Evolutionary conservation across 2,329 filamentous ascomycete genomes (phyloP).

Genomic region (Colletotrichum tropicicola): DNA sequence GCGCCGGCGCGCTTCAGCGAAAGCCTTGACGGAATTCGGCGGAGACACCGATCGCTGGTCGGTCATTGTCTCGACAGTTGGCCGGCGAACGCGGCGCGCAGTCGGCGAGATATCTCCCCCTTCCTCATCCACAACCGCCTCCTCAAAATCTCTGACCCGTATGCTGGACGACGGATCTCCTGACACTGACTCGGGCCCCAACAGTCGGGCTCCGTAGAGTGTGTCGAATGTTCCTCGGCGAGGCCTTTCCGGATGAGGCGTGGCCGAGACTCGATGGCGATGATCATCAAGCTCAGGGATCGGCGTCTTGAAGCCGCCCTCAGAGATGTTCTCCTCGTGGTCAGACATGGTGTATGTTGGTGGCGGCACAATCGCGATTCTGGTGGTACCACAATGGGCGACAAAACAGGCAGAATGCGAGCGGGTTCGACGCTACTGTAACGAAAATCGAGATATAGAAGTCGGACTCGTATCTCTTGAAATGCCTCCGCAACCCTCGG

Average conservation of each 20-base stretch:
- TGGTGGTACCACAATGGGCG: neutral
- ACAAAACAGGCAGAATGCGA: neutral
- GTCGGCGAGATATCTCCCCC: conserved; percentile 55
- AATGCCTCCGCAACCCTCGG: conserved; percentile 28
- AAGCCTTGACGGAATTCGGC: conserved; percentile 97
- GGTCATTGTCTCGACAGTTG: conserved; percentile 63
- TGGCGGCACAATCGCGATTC: conserved; percentile 15
- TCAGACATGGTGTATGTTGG: conserved; percentile 71
- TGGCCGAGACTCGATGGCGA: conserved; percentile 70
- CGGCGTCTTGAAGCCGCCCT: conserved; percentile 76
- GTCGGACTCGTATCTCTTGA: conserved; percentile 13
- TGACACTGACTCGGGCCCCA: conserved; percentile 42
- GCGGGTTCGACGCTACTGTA: neutral
- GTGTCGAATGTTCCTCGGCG: conserved; percentile 81
- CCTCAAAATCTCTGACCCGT: conserved; percentile 82
- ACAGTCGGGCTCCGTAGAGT: conserved; percentile 63
- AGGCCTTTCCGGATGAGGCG: conserved; percentile 67
- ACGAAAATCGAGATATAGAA: neutral
- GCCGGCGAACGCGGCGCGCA: conserved; percentile 58
- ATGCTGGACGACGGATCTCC: conserved; percentile 46
- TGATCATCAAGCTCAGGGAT: conserved; percentile 90
- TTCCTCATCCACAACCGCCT: conserved; percentile 84
- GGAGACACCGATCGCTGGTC: conserved; percentile 81
- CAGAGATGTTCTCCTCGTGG: conserved; percentile 66
- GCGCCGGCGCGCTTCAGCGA: conserved; percentile 87